Base-by-base conservation (phyloP, 225 moss, liverwort and hornwort species). In the Sphagnum tenellum region DNA sequence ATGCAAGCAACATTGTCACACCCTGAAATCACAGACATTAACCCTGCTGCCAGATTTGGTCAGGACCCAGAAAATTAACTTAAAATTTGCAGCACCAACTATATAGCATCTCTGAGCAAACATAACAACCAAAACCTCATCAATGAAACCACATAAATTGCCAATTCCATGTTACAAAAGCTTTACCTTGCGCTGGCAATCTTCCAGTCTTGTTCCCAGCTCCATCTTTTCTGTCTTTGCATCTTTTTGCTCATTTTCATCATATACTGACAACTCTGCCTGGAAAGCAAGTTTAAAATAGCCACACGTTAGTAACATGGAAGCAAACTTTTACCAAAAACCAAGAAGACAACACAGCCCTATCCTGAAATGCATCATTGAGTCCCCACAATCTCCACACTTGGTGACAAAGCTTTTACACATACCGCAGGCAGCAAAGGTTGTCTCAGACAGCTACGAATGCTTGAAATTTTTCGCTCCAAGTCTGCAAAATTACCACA, bases 151-250 rank as follows among this genome's bases (percentile, higher is more conserved):
- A 11, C 10, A 7, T 11, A 44, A 58, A 3, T 13, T 12, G 14
- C 7, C 29, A 5, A 58, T 58, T 5, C 14, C 3, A 13, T 13
- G 44, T 44, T 58, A 44, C 58, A 44, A 58, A 47, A 63, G 51
- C 12, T 66, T 53, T 64, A 78, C 84, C 81, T 81, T 85, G 58
- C 75, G 74, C 56, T 83, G 86, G 57, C 64, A 73, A 57, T 79
- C 83, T 74, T 91, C 88, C 71, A 86, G 86, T 65, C 76, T 86
- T 12, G 79, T 75, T 5, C 72, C 64, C 44, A 91, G 76, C 76
- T 76, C 83, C 62, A 83, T 71, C 29, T 29, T 76, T 88, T 79
- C 67, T 86, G 77, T 73, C 86, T 81, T 62, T 88, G 83, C 59
- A 83, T 66, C 49, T 74, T 73, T 66, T 85, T 75, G 77, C 56